Percentiles rank a stretch among this genome's conserved stretches.
Evolutionary conservation across 192 early-diverging fungal genomes (phyloP).

Genomic region (Coemansia brasiliensis): DNA sequence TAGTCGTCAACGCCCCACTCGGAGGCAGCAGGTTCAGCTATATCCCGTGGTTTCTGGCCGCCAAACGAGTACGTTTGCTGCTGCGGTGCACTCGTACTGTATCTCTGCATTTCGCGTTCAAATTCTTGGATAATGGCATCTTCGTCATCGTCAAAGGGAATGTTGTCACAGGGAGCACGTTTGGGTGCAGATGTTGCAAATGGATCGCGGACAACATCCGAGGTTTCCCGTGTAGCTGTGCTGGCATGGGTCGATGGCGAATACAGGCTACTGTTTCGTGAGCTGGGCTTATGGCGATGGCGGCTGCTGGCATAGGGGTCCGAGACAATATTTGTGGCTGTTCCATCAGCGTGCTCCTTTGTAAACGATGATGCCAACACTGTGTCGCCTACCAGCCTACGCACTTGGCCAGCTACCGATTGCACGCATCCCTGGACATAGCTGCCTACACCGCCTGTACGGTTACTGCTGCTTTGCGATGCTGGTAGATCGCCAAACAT

Average conservation of each 20-base stretch:
- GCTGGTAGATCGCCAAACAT: slow-evolving; percentile 10
- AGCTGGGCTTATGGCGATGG: slow-evolving; percentile 7
- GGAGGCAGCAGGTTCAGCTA: slow-evolving; percentile 1
- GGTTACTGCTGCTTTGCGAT: background rate
- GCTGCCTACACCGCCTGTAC: slow-evolving; percentile 25
- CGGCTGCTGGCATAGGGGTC: slow-evolving; percentile 35
- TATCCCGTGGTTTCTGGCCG: background rate
- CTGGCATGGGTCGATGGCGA: background rate
- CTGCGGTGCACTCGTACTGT: slow-evolving; percentile 6
- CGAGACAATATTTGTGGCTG: slow-evolving; percentile 22
- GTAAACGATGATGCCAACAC: slow-evolving; percentile 31
- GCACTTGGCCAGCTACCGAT: slow-evolving; percentile 52
- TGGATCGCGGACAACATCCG: slow-evolving; percentile 45
- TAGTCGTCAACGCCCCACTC: slow-evolving; percentile 21
- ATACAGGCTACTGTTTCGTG: background rate
- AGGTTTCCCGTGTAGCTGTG: slow-evolving; percentile 1
- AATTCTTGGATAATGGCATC: slow-evolving; percentile 55
- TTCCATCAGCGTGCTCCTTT: slow-evolving; percentile 10
- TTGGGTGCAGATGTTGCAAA: slow-evolving; percentile 12
- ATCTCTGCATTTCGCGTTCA: slow-evolving; percentile 56
- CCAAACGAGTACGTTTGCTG: background rate
- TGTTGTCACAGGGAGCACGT: slow-evolving; percentile 21
- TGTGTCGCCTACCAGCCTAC: slow-evolving; percentile 38
- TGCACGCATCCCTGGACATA: slow-evolving; percentile 48
- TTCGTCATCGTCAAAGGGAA: slow-evolving; percentile 54